Conservation (phyloP, 2,329 filamentous ascomycete species). For the Aspergillus pseudonomiae region DNA sequence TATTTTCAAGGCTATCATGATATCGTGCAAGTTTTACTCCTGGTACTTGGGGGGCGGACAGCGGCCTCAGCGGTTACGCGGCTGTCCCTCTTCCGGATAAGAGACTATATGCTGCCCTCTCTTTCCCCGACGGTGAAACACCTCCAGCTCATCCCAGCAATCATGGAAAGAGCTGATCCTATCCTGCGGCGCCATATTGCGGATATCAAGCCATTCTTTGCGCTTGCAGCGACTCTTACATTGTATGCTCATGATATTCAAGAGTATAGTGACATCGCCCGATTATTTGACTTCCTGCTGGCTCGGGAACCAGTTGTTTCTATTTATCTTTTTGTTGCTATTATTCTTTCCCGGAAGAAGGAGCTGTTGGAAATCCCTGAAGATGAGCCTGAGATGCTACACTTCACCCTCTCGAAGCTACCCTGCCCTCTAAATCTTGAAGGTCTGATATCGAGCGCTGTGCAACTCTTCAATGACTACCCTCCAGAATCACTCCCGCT, state of each 20-base stretch:
- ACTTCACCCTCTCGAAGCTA: conserved; percentile 83
- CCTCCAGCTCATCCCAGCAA: conserved; percentile 81
- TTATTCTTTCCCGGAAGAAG: conserved; percentile 75
- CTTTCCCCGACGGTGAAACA: conserved; percentile 80
- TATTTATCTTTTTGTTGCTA: conserved; percentile 89
- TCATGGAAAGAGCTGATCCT: conserved; percentile 73
- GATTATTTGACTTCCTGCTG: conserved; percentile 89
- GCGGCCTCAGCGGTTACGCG: conserved; percentile 70
- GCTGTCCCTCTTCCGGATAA: conserved; percentile 86
- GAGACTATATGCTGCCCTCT: conserved; percentile 95
- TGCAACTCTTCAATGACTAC: conserved; percentile 63
- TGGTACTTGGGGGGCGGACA: conserved; percentile 71
- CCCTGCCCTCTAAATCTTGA: conserved; percentile 82
- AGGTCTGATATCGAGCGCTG: conserved; percentile 68
- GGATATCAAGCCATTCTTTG: conserved; percentile 83
- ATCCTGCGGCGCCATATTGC: conserved; percentile 75
- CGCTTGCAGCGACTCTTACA: conserved; percentile 87
- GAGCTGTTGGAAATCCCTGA: conserved; percentile 83
- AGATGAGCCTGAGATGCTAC: conserved; percentile 90
- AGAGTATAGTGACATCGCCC: conserved; percentile 82
- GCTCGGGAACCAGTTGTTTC: conserved; percentile 85
- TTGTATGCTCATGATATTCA: conserved; percentile 97
- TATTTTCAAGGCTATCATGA: conserved; percentile 99
- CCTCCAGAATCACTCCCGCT: conserved; percentile 72
- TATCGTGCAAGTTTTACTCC: conserved; percentile 91